Percentiles rank a stretch among this genome's conserved stretches.
These are phyloP conservation scores for Pseudocercospora macadamiae DNA, from an alignment of 2,329 filamentous ascomycete species.

Conservation along the genomic window DNA sequence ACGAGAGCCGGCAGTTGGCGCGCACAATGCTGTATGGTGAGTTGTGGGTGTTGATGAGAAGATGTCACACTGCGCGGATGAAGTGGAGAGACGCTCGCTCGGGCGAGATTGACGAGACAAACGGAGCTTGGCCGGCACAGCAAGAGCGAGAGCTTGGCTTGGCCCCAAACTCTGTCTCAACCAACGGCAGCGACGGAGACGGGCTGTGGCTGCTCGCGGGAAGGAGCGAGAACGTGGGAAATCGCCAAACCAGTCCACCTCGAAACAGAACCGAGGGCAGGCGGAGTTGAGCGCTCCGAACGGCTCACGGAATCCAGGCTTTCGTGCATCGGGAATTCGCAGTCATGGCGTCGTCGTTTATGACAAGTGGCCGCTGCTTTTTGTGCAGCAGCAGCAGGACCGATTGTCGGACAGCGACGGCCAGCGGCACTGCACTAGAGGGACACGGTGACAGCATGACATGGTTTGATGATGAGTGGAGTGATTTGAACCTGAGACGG, in stretches of 20 bases:
- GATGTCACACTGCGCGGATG: neutral
- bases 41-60: neutral
- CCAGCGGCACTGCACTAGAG: neutral
- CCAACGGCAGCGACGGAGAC: no score
- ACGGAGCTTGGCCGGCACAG: neutral
- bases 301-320: no score
- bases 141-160: no score
- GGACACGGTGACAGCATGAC: neutral
- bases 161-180: neutral
- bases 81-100: neutral
- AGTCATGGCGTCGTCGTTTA: neutral
- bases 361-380: neutral
- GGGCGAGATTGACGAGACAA: neutral
- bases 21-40: neutral
- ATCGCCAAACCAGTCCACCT: no score
- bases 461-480: neutral
- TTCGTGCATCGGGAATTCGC: neutral
- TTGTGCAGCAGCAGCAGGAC: no score
- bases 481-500: neutral
- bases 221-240: no score
- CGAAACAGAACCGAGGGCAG: no score
- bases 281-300: no score
- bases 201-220: no score
- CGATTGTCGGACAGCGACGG: neutral
- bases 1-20: conserved; percentile 10